A percentile compares a stretch with the other conserved stretches of the same genome.
Evolutionary conservation across 345 rosid species (phyloP).

Genomic region (Hypericum perforatum): DNA sequence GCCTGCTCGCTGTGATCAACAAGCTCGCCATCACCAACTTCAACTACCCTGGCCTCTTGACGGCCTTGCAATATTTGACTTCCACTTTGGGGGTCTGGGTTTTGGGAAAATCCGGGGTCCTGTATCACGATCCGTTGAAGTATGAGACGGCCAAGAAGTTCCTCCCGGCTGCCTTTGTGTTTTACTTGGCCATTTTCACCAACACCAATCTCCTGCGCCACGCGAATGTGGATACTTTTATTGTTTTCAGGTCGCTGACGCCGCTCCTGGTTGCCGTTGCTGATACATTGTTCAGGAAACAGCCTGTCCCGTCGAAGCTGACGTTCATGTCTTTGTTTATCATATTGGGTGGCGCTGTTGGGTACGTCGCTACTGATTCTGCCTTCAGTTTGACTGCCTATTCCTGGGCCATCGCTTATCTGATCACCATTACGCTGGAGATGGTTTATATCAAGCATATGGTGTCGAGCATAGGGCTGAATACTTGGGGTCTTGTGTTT

Average conservation of each 20-base stretch:
- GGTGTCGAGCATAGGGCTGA: constrained; percentile 85
- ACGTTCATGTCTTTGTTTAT: constrained; percentile 53
- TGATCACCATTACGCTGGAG: constrained; percentile 82
- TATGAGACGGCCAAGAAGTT: constrained; percentile 86
- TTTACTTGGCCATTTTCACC: constrained; percentile 90
- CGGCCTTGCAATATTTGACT: constrained; percentile 79
- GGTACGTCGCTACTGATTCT: constrained; percentile 89
- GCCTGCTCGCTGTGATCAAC: constrained; percentile 94
- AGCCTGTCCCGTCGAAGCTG: constrained; percentile 72
- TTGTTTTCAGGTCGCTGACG: constrained; percentile 83
- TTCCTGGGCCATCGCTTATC: constrained; percentile 88
- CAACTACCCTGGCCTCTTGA: constrained; percentile 80
- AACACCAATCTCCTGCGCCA: constrained; percentile 94
- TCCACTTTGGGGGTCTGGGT: constrained; percentile 77
- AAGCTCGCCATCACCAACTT: constrained; percentile 86
- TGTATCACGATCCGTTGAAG: constrained; percentile 74
- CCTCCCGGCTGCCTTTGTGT: constrained; percentile 83
- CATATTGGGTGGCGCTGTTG: constrained; percentile 83
- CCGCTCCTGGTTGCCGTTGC: constrained; percentile 93
- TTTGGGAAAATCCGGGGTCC: constrained; percentile 66
- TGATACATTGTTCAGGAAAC: constrained; percentile 70
- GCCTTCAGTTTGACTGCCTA: constrained; percentile 78
- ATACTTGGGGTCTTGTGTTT: constrained; percentile 91
- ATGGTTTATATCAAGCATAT: constrained; percentile 98
- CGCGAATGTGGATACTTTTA: constrained; percentile 93